A percentile compares a stretch with the other conserved stretches of the same genome.
Evolutionary conservation across 306 rosid genomes (phyloP).

Genomic region (Dryas drummondii): DNA sequence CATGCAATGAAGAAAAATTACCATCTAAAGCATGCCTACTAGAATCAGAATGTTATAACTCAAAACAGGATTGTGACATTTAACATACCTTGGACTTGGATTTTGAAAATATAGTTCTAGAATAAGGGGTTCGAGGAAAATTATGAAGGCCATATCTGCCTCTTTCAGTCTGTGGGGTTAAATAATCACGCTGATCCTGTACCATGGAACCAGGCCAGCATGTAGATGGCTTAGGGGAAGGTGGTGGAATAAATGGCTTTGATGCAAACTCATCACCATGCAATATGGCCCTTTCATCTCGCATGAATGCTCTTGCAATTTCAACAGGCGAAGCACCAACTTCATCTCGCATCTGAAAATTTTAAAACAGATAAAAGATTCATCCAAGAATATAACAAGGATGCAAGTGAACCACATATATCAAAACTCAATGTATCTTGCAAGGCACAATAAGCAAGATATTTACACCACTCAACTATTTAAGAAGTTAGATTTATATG

Average conservation of each 20-base stretch:
- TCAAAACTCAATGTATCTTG: background rate
- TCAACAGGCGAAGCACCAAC: conserved; percentile 78
- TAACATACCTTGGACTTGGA: conserved; percentile 68
- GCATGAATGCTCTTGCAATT: conserved; percentile 91
- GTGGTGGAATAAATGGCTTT: conserved; percentile 47
- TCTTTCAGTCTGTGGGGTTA: conserved; percentile 67
- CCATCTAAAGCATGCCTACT: background rate
- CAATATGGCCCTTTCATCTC: conserved; percentile 41
- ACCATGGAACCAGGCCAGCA: conserved; percentile 91
- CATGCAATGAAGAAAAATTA: conserved; percentile 12
- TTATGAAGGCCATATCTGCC: conserved; percentile 62
- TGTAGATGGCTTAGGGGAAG: conserved; percentile 50
- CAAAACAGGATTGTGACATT: conserved; percentile 19
- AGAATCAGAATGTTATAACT: conserved; percentile 17
- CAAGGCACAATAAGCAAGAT: background rate
- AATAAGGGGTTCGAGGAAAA: conserved; percentile 83
- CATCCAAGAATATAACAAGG: conserved; percentile 13
- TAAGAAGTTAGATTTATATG: background rate
- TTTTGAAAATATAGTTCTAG: conserved; percentile 71
- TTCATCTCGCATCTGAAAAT: conserved; percentile 55
- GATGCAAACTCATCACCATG: conserved; percentile 42
- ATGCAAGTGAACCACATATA: background rate
- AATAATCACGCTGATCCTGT: conserved; percentile 46
- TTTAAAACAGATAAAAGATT: conserved; percentile 17
- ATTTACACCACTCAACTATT: background rate